Conservation (phyloP, 2,329 filamentous ascomycete genomes). For the Orbilia quercus region DNA sequence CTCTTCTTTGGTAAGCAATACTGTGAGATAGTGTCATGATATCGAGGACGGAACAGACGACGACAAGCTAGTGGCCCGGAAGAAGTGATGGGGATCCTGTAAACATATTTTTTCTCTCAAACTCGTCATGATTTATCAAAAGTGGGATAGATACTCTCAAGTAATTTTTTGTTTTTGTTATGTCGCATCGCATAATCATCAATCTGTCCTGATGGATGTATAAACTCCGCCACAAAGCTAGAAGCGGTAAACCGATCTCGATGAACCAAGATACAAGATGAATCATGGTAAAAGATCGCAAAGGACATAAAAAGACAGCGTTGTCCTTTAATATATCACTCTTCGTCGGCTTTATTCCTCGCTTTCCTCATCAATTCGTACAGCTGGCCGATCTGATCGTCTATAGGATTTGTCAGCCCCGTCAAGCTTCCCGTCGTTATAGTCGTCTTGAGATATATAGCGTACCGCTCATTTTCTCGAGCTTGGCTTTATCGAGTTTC, state of each 20-base stretch:
- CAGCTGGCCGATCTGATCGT: slow-evolving; percentile 91
- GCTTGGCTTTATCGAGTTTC: slow-evolving; percentile 82
- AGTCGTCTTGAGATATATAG: slow-evolving; percentile 55
- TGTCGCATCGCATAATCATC: background rate
- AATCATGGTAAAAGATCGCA: too few relatives aligned
- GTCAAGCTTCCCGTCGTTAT: too few relatives aligned
- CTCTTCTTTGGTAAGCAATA: background rate
- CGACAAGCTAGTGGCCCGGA: slow-evolving; percentile 42
- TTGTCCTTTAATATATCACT: slow-evolving; percentile 7
- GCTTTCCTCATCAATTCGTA: slow-evolving; percentile 81
- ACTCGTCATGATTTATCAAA: slow-evolving; percentile 20
- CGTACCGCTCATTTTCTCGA: slow-evolving; percentile 94
- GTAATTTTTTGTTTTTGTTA: background rate
- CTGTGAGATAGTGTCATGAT: background rate
- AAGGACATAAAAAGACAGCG: too few relatives aligned
- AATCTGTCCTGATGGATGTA: background rate
- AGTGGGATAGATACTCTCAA: slow-evolving; percentile 37
- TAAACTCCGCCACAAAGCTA: background rate
- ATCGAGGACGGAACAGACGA: slow-evolving; percentile 1
- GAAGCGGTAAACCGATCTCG: too few relatives aligned
- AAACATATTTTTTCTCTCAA: background rate
- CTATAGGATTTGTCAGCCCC: slow-evolving; percentile 64
- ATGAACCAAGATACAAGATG: too few relatives aligned
- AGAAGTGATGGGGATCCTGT: slow-evolving; percentile 2
- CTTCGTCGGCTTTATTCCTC: slow-evolving; percentile 25